phyloP scores from a whole-genome alignment of 345 rosid species.

The Arabis hirsuta region DNA sequence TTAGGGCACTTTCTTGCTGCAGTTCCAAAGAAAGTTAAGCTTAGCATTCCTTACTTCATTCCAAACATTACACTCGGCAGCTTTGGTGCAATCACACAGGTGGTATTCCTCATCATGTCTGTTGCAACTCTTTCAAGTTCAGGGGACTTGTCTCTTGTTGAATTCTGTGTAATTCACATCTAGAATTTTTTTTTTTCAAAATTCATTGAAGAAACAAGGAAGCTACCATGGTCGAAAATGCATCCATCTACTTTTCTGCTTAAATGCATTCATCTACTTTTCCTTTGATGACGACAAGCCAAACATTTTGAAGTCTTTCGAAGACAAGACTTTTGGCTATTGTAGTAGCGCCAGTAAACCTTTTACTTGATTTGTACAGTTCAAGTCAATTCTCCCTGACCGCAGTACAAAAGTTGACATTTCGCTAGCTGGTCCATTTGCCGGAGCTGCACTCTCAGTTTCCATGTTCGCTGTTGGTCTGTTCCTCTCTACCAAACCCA shows the following conservation, averaged over 20 bases:
- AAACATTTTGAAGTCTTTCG: neutral
- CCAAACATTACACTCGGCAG: slow-evolving; percentile 98
- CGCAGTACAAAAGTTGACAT: slow-evolving; percentile 86
- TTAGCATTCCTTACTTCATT: slow-evolving; percentile 92
- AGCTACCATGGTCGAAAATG: neutral
- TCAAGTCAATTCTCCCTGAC: slow-evolving; percentile 93
- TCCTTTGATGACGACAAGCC: neutral
- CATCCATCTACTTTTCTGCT: neutral
- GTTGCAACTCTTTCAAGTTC: slow-evolving; percentile 25
- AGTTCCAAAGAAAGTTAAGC: slow-evolving; percentile 85
- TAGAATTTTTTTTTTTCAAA: neutral
- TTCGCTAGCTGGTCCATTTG: slow-evolving; percentile 91
- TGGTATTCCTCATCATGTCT: slow-evolving; percentile 27
- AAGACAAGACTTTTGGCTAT: neutral
- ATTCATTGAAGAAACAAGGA: neutral
- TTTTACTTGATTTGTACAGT: slow-evolving; percentile 54
- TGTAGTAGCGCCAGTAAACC: neutral
- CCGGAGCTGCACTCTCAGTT: slow-evolving; percentile 86
- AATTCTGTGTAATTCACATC: slow-evolving; percentile 1
- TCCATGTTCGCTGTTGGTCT: slow-evolving; percentile 91
- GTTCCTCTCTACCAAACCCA: slow-evolving; percentile 76
- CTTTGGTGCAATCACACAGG: slow-evolving; percentile 99
- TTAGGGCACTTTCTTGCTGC: slow-evolving; percentile 91
- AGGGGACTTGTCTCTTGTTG: slow-evolving; percentile 14
- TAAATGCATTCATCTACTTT: neutral